Evolutionary conservation across 352 stramenopile species (phyloP), one percentile per base, ranked within the genome.

Genomic region (Pythium guiyangense): DNA sequence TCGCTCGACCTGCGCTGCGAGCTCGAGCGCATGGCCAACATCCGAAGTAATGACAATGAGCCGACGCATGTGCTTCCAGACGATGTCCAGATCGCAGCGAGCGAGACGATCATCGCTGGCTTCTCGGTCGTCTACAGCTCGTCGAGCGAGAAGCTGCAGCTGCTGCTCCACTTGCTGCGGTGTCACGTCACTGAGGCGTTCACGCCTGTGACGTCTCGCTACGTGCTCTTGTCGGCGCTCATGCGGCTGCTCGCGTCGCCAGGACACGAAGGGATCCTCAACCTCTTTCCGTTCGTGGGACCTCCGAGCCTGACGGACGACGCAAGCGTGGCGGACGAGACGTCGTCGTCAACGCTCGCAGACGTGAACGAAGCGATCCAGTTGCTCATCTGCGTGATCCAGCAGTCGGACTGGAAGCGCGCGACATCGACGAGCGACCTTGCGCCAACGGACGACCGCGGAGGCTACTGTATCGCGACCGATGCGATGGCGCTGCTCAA

Each of bases 141-240:
- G 11, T 60, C 84, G 15, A 60, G 56, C n/a, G 73, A 93, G 18
- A 89, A 87, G 54, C 49, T 92, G 14, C 57, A 80, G 26, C 57
- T 95, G n/a, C 63, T 94, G 11, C 67, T 92, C 18, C 62, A 71
- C 18, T 61, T 95, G 48, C 60, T 95, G 42, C 71, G 67, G 8
- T 56, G 68, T 14, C 71, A 92, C 34, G 63, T 69, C 14, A 27
- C 67, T 1, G 39, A 35, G 6, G 49, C 59, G 4, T 83, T 86
- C 49, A 37, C 61, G 12, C 37, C 25, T 10, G 39, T 60, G 1
- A 80, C 77, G 34, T 70, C 81, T 8, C 79, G 70, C 8, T 73
- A 74, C 56, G 70, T 87, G 26, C 60, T 94, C 11, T 58, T 94
- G 18, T 58, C 52, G n/a, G 76, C 77, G 17, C 59, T 92, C 27